Evolutionary conservation across 2,329 filamentous ascomycete species (phyloP), one percentile per base, ranked within the genome.

Genomic region (Diaporthe sp.): DNA sequence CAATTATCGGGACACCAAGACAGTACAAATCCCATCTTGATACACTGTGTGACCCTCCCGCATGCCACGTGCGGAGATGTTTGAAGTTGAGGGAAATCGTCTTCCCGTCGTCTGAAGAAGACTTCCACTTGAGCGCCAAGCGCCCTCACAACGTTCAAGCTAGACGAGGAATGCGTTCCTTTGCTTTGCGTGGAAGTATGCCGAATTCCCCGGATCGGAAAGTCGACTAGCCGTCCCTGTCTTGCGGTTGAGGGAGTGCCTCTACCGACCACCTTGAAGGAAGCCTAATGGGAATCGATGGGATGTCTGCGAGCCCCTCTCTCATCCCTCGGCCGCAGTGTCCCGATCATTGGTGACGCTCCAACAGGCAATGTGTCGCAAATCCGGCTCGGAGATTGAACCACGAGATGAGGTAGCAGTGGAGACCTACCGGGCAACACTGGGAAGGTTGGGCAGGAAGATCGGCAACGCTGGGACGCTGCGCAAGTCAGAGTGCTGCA

Each of bases 391-490:
- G 60, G 46, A 73, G 55, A 62, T 62, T 53, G 55, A 61, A 73
- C 57, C 73, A 65, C 44, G 58, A 72, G 58, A 58, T 49, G 57
- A 74, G 62, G 72, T 74, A 70, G 53, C 61, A 60, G 51, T 70
- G 51, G 51, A 55, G 46, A 70, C 49, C 4, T 55, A 42, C 57
- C 22, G 72, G 28, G 60, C 25, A 61, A 55, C n/a, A 28, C 37
- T 53, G 51, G 31, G n/a, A 49, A 42, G 57, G 62, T 76, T 74
- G 75, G 75, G 75, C 75, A 71, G 62, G 71, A 71, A 76, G 75
- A 76, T 76, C 75, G 65, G 68, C 75, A 65, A 49, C 44, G 46
- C n/a, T 44, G 34, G 46, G 65, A 42, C 65, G 34, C 25, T 42
- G 49, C 34, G n/a, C 65, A 70, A 42, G 49, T 70, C 65, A 55